These are phyloP conservation scores for Starmerella khaoyaiensis DNA, from an alignment of 805 yeast genomes.

Conservation along the genomic window DNA sequence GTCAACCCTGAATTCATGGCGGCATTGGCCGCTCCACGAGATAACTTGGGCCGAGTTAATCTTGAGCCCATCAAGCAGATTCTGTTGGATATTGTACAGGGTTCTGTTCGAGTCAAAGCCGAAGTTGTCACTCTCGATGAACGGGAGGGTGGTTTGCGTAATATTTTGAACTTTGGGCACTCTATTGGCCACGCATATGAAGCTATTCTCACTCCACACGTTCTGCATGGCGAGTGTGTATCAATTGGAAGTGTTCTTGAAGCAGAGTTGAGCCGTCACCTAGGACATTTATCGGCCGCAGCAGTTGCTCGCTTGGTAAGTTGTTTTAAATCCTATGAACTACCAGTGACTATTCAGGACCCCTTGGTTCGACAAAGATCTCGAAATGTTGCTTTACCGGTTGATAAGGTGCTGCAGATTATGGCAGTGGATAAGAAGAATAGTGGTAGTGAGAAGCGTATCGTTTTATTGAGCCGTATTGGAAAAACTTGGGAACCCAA, in stretches of 20 bases:
- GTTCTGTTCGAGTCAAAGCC: constrained; percentile 82
- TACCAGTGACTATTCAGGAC: constrained; percentile 72
- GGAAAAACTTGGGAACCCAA: constrained; percentile 81
- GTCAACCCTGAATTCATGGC: constrained; percentile 58
- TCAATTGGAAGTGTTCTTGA: constrained; percentile 90
- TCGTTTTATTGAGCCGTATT: constrained; percentile 68
- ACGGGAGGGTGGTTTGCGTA: constrained; percentile 87
- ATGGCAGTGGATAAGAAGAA: constrained; percentile 97
- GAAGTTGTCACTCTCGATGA: constrained; percentile 89
- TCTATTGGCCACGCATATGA: constrained; percentile 97
- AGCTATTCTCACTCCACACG: constrained; percentile 93
- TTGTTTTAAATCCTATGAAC: constrained; percentile 70
- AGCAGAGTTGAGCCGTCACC: constrained; percentile 87
- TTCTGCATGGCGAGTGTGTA: constrained; percentile 98
- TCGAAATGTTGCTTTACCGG: constrained; percentile 56
- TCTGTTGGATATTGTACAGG: constrained; percentile 63
- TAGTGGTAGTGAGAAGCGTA: constrained; percentile 80
- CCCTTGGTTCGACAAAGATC: constrained; percentile 58
- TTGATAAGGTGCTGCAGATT: constrained; percentile 57
- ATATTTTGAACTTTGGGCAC: constrained; percentile 88
- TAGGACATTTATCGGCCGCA: constrained; percentile 78
- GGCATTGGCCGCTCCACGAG: constrained; percentile 41
- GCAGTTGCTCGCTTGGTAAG: constrained; percentile 84
- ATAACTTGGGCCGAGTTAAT: constrained; percentile 41
- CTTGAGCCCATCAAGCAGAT: constrained; percentile 58